phyloP scores from a whole-genome alignment of 192 early-diverging fungal genomes.

The Backusella luteola region DNA sequence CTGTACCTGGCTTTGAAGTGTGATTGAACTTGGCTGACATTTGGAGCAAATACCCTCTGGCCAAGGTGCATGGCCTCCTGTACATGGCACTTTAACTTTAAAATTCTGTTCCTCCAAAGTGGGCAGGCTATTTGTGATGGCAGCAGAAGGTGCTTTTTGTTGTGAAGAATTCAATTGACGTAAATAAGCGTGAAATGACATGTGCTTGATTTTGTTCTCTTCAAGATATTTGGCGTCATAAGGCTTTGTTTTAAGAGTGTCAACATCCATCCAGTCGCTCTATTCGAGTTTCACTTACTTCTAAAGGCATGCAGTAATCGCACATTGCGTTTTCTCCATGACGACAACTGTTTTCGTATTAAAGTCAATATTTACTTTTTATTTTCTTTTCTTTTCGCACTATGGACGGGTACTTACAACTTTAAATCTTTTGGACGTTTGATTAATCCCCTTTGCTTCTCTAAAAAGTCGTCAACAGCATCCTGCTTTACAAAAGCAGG shows the following conservation, averaged over 20 bases:
- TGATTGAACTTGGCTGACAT: conserved; percentile 94
- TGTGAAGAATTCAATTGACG: conserved; percentile 67
- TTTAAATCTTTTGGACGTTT: conserved; percentile 71
- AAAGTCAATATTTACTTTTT: not conserved
- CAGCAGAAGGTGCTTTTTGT: conserved; percentile 56
- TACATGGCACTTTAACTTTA: conserved; percentile 79
- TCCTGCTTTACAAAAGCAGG: conserved; percentile 54
- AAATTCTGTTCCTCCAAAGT: conserved; percentile 86
- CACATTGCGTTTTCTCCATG: conserved; percentile 86
- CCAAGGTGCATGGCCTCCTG: conserved; percentile 81
- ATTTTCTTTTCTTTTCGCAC: not conserved
- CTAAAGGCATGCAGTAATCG: conserved; percentile 89
- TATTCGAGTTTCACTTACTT: conserved; percentile 39
- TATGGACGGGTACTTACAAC: conserved; percentile 57
- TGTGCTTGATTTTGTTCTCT: conserved; percentile 93
- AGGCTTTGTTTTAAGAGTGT: conserved; percentile 45
- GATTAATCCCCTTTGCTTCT: conserved; percentile 82
- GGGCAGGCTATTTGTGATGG: conserved; percentile 55
- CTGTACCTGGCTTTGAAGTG: conserved; percentile 73
- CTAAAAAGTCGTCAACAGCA: conserved; percentile 76
- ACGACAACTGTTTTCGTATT: conserved; percentile 57
- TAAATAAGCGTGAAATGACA: conserved; percentile 94
- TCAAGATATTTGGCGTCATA: conserved; percentile 87
- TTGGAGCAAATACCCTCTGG: conserved; percentile 96
- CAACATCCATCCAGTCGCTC: not conserved